Evolutionary conservation across 2,329 filamentous ascomycete genomes (phyloP).

Genomic region (Fusarium sacchari): DNA sequence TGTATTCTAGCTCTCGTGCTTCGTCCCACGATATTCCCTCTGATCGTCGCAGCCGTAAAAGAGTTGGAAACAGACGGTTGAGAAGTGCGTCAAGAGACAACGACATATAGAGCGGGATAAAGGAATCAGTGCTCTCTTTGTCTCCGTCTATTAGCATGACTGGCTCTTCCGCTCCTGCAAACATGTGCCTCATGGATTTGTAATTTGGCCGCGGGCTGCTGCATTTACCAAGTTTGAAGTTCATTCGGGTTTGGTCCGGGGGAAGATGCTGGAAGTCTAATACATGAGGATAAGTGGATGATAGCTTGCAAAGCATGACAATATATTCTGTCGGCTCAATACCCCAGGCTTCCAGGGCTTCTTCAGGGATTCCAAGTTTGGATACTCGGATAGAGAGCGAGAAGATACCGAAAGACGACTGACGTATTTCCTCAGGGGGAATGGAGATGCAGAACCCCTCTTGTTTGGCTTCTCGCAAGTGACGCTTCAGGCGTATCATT

Average conservation of each 20-base stretch:
- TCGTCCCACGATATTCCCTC: slow-evolving; percentile 69
- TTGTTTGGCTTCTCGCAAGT: slow-evolving; percentile 64
- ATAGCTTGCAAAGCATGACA: slow-evolving; percentile 75
- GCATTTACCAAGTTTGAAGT: slow-evolving; percentile 76
- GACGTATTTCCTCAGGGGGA: slow-evolving; percentile 58
- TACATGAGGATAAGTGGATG: slow-evolving; percentile 68
- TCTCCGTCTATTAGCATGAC: background rate
- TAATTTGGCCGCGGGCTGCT: slow-evolving; percentile 76
- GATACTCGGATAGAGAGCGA: slow-evolving; percentile 75
- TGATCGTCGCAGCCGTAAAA: slow-evolving; percentile 68
- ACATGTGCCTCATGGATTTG: slow-evolving; percentile 57
- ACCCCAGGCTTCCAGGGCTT: slow-evolving; percentile 82
- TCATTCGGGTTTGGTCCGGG: slow-evolving; percentile 47
- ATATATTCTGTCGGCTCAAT: slow-evolving; percentile 74
- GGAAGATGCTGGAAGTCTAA: slow-evolving; percentile 61
- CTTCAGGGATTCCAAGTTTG: slow-evolving; percentile 77
- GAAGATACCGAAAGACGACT: slow-evolving; percentile 58
- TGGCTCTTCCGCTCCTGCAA: slow-evolving; percentile 14
- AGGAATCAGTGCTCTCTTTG: slow-evolving; percentile 25
- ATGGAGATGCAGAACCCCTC: slow-evolving; percentile 78
- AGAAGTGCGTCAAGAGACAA: slow-evolving; percentile 70
- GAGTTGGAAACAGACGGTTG: slow-evolving; percentile 68
- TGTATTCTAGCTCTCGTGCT: slow-evolving; percentile 30
- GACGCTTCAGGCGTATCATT: slow-evolving; percentile 30
- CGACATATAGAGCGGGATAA: slow-evolving; percentile 72